These are phyloP conservation scores for Debaryomyces psychrophilus DNA, from an alignment of 1,139 yeast species.

Conservation along the genomic window DNA sequence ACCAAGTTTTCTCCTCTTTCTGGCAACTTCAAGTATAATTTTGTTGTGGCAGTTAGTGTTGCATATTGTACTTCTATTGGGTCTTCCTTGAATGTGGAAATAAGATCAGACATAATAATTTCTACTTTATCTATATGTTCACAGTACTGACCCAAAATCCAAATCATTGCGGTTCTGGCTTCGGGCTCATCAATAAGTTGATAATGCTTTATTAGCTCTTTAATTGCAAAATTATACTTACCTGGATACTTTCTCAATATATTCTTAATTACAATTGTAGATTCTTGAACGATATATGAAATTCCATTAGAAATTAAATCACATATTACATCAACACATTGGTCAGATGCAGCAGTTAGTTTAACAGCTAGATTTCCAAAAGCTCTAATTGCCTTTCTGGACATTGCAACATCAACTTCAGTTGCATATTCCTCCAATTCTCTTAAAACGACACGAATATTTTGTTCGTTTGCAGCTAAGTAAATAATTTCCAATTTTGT, in stretches of 20 bases:
- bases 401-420: conserved; percentile 83
- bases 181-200: conserved; percentile 71
- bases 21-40: conserved; percentile 64
- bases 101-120: conserved; percentile 48
- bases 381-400: conserved; percentile 84
- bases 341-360: conserved; percentile 54
- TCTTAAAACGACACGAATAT: conserved; percentile 62
- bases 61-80: conserved; percentile 75
- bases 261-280: conserved; percentile 74
- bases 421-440: conserved; percentile 87
- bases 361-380: conserved; percentile 88
- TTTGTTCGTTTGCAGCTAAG: conserved; percentile 68
- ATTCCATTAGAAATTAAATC: conserved; percentile 68
- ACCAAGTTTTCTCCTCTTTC: conserved; percentile 59
- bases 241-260: conserved; percentile 76
- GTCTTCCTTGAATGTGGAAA: conserved; percentile 58
- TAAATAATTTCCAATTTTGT: conserved; percentile 88
- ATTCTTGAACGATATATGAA: conserved; percentile 79
- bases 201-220: conserved; percentile 46
- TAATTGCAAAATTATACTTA: conserved; percentile 40
- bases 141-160: conserved; percentile 83
- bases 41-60: conserved; percentile 73
- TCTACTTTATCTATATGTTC: conserved; percentile 52
- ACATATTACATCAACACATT: conserved; percentile 65
- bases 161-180: conserved; percentile 74